Percentiles rank a stretch among this genome's conserved stretches.
Conservation (phyloP, 2,329 filamentous ascomycete species). For the Teratosphaeriaceae sp. region DNA sequence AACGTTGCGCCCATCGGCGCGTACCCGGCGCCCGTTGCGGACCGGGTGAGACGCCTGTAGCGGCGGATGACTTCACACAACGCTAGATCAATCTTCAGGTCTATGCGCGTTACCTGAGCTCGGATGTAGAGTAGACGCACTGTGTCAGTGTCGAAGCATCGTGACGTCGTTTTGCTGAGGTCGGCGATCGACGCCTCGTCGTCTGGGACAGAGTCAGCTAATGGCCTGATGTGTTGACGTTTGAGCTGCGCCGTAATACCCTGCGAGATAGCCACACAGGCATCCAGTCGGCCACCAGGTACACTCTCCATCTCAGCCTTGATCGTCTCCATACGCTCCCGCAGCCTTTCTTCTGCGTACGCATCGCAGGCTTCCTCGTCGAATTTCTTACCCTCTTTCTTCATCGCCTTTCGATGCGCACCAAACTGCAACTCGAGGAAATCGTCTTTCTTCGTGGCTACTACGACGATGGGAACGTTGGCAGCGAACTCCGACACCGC, state of each 20-base stretch:
- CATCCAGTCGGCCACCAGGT: slow-evolving; percentile 19
- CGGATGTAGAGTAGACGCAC: slow-evolving; percentile 29
- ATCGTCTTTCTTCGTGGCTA: slow-evolving; percentile 31
- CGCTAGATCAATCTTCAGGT: slow-evolving; percentile 31
- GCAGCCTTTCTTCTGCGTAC: slow-evolving; percentile 20
- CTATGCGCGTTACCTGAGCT: slow-evolving; percentile 29
- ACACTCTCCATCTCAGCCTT: slow-evolving; percentile 18
- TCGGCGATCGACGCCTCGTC: slow-evolving; percentile 25
- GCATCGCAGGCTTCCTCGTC: slow-evolving; percentile 18
- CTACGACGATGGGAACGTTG: slow-evolving; percentile 29
- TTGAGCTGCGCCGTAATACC: slow-evolving; percentile 15
- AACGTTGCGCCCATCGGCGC: slow-evolving; percentile 14
- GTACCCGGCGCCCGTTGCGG: slow-evolving; percentile 16
- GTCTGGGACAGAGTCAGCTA: slow-evolving; percentile 16
- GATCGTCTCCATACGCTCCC: slow-evolving; percentile 18
- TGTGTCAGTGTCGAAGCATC: slow-evolving; percentile 28
- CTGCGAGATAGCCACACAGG: slow-evolving; percentile 20
- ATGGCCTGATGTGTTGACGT: background rate
- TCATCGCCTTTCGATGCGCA: slow-evolving; percentile 13
- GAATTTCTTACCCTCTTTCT: slow-evolving; percentile 12
- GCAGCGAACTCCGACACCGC: slow-evolving; percentile 25
- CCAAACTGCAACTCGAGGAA: slow-evolving; percentile 22
- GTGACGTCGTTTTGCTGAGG: slow-evolving; percentile 25
- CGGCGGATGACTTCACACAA: slow-evolving; percentile 28
- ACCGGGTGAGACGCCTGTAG: slow-evolving; percentile 23